Conservation (phyloP, 768 basidiomycete genomes). For the Termitomyces sp. region DNA sequence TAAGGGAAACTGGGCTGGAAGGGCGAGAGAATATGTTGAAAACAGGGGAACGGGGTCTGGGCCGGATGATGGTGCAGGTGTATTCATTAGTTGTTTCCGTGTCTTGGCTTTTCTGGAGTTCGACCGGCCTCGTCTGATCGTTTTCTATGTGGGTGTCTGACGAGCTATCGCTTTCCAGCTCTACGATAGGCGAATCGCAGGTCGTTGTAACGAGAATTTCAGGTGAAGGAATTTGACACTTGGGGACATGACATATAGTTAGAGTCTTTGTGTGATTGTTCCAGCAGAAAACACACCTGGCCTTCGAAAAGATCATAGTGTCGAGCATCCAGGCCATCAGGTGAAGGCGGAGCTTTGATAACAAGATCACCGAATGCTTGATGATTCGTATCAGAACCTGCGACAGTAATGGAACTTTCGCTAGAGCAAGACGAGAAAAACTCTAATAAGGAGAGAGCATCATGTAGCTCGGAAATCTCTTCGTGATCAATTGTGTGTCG, state of each 20-base stretch:
- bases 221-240: background rate
- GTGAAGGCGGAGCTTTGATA: background rate
- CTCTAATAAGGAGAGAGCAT: background rate
- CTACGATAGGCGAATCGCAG: background rate
- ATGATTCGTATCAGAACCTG: background rate
- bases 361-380: background rate
- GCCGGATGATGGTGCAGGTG: constrained; percentile 33
- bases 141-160: background rate
- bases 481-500: background rate
- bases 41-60: constrained; percentile 19
- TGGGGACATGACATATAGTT: background rate
- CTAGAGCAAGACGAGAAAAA: background rate
- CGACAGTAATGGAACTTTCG: background rate
- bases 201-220: background rate
- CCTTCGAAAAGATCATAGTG: constrained; percentile 17
- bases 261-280: background rate
- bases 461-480: background rate
- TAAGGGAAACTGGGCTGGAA: constrained; percentile 15
- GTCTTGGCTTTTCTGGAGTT: background rate
- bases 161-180: background rate
- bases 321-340: constrained; percentile 20
- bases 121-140: background rate
- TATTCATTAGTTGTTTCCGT: constrained; percentile 24
- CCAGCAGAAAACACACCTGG: background rate
- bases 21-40: constrained; percentile 26